A percentile compares a stretch with the other conserved stretches of the same genome.
Evolutionary conservation across 257 asterid species (phyloP).

Genomic region (Phtheirospermum japonicum): DNA sequence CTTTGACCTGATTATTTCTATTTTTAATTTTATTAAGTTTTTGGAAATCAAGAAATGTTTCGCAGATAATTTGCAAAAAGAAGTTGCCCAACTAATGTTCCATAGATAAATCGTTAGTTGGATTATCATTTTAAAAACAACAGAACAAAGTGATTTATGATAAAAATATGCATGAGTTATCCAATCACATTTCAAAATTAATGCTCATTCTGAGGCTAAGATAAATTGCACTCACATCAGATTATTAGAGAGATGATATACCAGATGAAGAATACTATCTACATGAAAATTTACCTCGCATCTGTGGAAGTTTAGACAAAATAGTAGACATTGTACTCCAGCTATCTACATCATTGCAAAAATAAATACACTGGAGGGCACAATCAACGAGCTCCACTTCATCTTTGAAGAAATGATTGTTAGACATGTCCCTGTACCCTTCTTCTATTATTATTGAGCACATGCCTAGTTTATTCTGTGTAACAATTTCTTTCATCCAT

Average conservation of each 20-base stretch:
- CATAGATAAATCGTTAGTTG: background rate
- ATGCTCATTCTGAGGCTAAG: background rate
- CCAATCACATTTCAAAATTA: constrained; percentile 9
- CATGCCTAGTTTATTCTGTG: constrained; percentile 64
- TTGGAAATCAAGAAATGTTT: constrained; percentile 8
- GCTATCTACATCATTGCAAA: constrained; percentile 71
- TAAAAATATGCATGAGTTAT: constrained; percentile 12
- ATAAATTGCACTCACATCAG: constrained; percentile 9
- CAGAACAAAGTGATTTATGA: background rate
- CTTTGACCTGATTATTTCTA: background rate
- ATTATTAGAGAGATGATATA: constrained; percentile 11
- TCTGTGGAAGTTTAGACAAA: constrained; percentile 67
- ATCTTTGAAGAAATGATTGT: constrained; percentile 51
- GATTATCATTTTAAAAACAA: background rate
- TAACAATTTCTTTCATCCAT: constrained; percentile 86
- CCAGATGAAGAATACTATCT: constrained; percentile 18
- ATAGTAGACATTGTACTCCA: constrained; percentile 86
- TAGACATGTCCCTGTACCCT: constrained; percentile 55
- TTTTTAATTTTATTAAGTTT: background rate
- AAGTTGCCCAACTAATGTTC: background rate
- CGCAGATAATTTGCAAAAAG: background rate
- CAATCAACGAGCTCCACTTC: constrained; percentile 71
- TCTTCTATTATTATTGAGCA: constrained; percentile 76
- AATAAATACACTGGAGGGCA: constrained; percentile 78
- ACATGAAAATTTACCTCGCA: constrained; percentile 50